Base-by-base conservation (phyloP, 2,329 filamentous ascomycete species). In the Colletotrichum somersetense region DNA sequence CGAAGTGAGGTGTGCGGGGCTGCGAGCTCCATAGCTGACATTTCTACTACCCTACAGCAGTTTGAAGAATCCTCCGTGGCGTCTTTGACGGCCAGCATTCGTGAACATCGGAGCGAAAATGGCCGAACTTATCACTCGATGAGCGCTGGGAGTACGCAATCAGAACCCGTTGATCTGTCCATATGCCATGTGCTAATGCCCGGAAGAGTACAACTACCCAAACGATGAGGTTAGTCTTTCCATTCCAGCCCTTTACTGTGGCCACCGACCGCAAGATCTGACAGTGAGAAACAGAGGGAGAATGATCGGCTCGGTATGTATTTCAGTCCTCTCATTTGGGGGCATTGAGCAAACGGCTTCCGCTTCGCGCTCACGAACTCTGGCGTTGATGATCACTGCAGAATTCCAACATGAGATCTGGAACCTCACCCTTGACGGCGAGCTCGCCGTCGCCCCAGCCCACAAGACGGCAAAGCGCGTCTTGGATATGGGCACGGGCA, bases 401-500 rank as follows among this genome's bases (percentile, higher is more conserved):
- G 80, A 83, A 62, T 70, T 83, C 0, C 80, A 82, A 74, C 81
- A 83, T 66, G 77, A 80, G 42, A 70, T 82, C 0, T 80, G 79
- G 50, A 52, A 71, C 0, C 71, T 83, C 4, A 81, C 79, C 0
- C 75, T 80, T 12, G 74, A 77, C 0, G 77, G 77, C 2, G 78
- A 79, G 46, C 74, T 82, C 0, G 79, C 74, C 42, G 52, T 76
- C 0, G 74, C 74, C 4, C 81, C 81, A 0, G 65, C 68, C 11
- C 72, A 72, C 10, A 71, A 77, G 14, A 76, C 74, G 3, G 59
- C 79, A 10, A 62, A 71, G 16, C 78, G 77, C 5, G 77, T 83
- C 11, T 77, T 87, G 1, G 86, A 87, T 75, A 75, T 85, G 50
- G 85, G 85, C 14, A 86, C 83, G 2, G 85, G 85, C 0, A 87